phyloP scores from a whole-genome alignment of 2,329 filamentous ascomycete genomes.

The Cytospora piceae region DNA sequence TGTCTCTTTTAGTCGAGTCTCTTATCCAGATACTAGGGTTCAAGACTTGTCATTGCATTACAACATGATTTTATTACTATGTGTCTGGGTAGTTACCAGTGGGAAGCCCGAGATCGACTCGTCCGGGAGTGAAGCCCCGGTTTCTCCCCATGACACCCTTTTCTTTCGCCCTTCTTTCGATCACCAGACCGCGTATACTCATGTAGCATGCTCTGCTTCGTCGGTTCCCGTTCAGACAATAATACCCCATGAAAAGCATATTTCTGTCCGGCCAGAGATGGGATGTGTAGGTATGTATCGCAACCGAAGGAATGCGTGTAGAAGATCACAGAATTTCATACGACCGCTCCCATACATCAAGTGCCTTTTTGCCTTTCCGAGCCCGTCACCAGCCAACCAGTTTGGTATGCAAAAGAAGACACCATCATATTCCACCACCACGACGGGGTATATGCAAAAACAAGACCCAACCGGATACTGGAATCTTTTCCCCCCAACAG shows the following conservation, averaged over 20 bases:
- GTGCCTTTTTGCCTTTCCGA: background rate
- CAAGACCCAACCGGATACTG: constrained; percentile 2
- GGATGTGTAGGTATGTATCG: background rate
- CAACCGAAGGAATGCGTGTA: background rate
- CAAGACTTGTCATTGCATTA: background rate
- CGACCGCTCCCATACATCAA: background rate
- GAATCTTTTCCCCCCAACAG: background rate
- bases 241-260: background rate
- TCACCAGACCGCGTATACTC: background rate
- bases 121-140: background rate
- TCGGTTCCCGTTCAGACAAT: background rate
- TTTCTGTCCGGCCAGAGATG: background rate
- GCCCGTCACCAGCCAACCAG: background rate
- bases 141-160: background rate
- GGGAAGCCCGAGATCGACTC: background rate
- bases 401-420: background rate
- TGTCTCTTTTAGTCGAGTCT: background rate
- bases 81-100: background rate
- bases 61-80: background rate
- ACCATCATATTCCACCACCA: background rate
- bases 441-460: constrained; percentile 15
- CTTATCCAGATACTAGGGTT: background rate
- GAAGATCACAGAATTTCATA: background rate
- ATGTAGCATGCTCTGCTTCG: background rate
- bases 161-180: background rate